These are phyloP conservation scores for Yarrowia keelungensis DNA, from an alignment of 805 yeast species.

Conservation along the genomic window DNA sequence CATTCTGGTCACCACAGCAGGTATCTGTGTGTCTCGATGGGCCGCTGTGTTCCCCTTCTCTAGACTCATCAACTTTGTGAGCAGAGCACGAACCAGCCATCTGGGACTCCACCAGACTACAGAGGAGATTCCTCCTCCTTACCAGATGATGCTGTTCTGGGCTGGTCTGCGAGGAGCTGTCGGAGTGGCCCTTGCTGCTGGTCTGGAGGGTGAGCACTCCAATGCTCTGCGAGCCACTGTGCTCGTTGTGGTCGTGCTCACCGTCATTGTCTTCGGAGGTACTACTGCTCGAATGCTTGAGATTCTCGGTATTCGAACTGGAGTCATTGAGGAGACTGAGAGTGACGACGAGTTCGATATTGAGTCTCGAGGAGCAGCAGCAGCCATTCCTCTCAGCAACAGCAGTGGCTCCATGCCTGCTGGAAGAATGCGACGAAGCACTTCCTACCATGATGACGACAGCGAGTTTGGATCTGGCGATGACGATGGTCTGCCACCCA, in stretches of 20 bases:
- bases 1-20: conserved; percentile 86
- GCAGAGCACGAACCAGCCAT: conserved; percentile 56
- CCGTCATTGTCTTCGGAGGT: conserved; percentile 96
- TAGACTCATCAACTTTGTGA: conserved; percentile 78
- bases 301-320: conserved; percentile 88
- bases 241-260: conserved; percentile 91
- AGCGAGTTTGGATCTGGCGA: conserved; percentile 50
- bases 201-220: conserved; percentile 92
- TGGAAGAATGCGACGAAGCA: conserved; percentile 39
- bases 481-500: conserved; percentile 51
- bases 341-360: conserved; percentile 96
- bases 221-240: conserved; percentile 91
- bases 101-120: conserved; percentile 52
- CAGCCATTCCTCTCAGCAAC: conserved; percentile 25
- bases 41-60: conserved; percentile 96
- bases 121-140: conserved; percentile 92
- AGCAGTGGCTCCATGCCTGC: conserved; percentile 1
- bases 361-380: conserved; percentile 54
- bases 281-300: conserved; percentile 99
- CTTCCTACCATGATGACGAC: conserved; percentile 44
- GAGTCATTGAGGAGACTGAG: conserved; percentile 80
- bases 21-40: conserved; percentile 95
- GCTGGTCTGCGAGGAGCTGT: conserved; percentile 99
- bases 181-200: conserved; percentile 98
- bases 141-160: conserved; percentile 99